These are phyloP conservation scores for Podospora appendiculata DNA, from an alignment of 495 filamentous ascomycete species.

Conservation along the genomic window DNA sequence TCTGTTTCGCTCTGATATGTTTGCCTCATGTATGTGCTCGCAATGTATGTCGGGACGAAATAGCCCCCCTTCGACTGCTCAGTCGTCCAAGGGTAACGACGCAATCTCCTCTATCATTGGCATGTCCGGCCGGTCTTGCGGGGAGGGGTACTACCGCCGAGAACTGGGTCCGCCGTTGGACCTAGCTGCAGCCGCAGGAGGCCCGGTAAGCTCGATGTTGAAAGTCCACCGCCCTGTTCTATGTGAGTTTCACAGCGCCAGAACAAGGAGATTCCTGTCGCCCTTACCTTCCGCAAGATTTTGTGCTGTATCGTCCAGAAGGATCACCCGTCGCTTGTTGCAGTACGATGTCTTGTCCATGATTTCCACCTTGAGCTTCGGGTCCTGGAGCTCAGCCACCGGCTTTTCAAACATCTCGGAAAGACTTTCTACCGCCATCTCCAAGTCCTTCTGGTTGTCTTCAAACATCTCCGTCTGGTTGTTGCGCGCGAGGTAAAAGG, in stretches of 20 bases:
- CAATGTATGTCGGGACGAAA: no score
- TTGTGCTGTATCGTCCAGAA: constrained; percentile 84
- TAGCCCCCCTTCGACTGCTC: no score
- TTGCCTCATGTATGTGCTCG: no score
- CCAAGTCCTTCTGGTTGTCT: constrained; percentile 96
- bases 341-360: constrained; percentile 97
- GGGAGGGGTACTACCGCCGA: constrained; percentile 5
- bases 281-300: constrained; percentile 76
- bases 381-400: constrained; percentile 65
- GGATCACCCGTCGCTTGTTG: constrained; percentile 80
- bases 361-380: constrained; percentile 83
- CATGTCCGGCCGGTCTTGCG: no score
- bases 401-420: constrained; percentile 98
- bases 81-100: no score
- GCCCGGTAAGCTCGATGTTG: constrained; percentile 30
- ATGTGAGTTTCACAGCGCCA: background rate
- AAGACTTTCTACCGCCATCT: constrained; percentile 90
- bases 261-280: background rate
- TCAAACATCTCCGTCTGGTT: constrained; percentile 97
- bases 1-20: no score
- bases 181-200: background rate
- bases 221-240: constrained; percentile 38
- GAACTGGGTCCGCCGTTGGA: constrained; percentile 13
- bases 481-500: constrained; percentile 90
- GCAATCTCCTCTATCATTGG: no score